Evolutionary conservation across 352 stramenopile species (phyloP).

Genomic region (Pythium rishiriense): DNA sequence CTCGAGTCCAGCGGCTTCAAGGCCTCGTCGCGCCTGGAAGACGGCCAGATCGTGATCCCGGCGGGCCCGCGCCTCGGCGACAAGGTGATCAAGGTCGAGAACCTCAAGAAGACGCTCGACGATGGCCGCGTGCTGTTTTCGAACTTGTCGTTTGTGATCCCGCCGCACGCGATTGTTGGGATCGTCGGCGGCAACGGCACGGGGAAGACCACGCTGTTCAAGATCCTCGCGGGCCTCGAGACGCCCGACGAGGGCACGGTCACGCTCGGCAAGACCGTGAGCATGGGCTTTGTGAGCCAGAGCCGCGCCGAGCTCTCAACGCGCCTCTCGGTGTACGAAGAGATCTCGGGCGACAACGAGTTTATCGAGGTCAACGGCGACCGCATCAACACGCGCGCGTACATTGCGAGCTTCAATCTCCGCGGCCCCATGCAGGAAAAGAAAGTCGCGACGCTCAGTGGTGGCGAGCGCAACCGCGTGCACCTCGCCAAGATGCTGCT

Average conservation of each 20-base stretch:
- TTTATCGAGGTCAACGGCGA: conserved; percentile 77
- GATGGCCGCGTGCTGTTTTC: conserved; percentile 90
- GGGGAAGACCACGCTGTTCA: conserved; percentile 97
- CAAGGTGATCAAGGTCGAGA: conserved; percentile 88
- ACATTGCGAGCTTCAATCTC: conserved; percentile 87
- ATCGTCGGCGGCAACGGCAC: conserved; percentile 98
- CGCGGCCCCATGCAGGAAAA: conserved; percentile 86
- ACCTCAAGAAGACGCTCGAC: conserved; percentile 72
- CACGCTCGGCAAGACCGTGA: conserved; percentile 77
- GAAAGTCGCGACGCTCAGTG: conserved; percentile 71
- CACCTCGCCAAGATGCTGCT: conserved; percentile 86
- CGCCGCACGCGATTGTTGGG: conserved; percentile 95
- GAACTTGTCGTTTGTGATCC: conserved; percentile 93
- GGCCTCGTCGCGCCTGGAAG: conserved; percentile 64
- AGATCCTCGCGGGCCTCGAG: conserved; percentile 94
- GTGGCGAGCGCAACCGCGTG: conserved; percentile 84
- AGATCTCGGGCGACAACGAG: conserved; percentile 87
- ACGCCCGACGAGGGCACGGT: conserved; percentile 76
- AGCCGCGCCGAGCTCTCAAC: conserved; percentile 69
- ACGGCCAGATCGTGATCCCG: conserved; percentile 91
- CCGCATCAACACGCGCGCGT: conserved; percentile 72
- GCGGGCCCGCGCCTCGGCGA: conserved; percentile 91
- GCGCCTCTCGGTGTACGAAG: conserved; percentile 74
- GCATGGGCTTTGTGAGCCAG: conserved; percentile 78
- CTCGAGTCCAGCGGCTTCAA: conserved; percentile 73